phyloP scores from a whole-genome alignment of 2,329 filamentous ascomycete species.

The Cercospora canescens region DNA sequence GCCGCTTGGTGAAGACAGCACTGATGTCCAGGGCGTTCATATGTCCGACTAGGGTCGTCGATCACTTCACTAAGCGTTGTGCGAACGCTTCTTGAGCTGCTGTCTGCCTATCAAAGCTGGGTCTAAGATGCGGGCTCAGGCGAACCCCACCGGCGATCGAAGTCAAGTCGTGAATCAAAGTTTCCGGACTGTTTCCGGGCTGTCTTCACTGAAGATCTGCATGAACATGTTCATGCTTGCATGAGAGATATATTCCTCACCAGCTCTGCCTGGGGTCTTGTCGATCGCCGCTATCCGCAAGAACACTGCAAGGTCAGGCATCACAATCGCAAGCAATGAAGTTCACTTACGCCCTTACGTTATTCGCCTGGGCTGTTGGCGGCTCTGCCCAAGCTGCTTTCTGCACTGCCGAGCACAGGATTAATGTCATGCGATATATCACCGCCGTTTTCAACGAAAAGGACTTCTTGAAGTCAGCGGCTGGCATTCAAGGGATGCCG shows the following conservation, averaged over 20 bases:
- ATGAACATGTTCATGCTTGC: background rate
- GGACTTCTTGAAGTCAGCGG: background rate
- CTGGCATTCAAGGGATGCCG: slow-evolving; percentile 4
- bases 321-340: background rate
- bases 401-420: slow-evolving; percentile 2
- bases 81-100: background rate
- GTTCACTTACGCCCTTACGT: background rate
- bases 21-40: background rate
- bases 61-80: background rate
- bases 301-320: background rate
- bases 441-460: slow-evolving; percentile 8
- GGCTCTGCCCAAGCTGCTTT: background rate
- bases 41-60: background rate
- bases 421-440: slow-evolving; percentile 3
- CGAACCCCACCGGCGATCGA: background rate
- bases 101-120: background rate
- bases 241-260: background rate
- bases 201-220: background rate
- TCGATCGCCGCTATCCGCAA: background rate
- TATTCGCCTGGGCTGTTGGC: background rate
- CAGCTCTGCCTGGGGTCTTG: background rate
- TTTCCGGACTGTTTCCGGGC: background rate
- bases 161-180: background rate
- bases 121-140: background rate
- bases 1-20: background rate